Conservation (phyloP, 2,329 filamentous ascomycete genomes). For the Pestalotiopsis sp. region DNA sequence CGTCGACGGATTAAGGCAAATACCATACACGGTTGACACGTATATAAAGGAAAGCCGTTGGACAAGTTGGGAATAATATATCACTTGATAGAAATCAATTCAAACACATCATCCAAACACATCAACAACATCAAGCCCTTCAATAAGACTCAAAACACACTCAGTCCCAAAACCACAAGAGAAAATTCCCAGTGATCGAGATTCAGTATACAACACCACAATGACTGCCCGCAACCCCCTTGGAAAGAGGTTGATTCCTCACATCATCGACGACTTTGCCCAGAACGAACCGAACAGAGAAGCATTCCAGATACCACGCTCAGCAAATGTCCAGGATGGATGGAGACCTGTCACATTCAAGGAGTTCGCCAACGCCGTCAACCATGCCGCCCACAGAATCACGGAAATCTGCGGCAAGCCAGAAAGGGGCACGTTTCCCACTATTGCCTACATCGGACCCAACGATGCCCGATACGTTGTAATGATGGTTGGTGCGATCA, state of each 20-base stretch:
- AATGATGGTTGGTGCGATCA: constrained; percentile 26
- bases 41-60: neutral
- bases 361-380: constrained; percentile 41
- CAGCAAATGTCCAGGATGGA: constrained; percentile 39
- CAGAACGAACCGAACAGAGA: constrained; percentile 34
- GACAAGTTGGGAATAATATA: neutral
- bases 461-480: constrained; percentile 31
- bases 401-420: constrained; percentile 29
- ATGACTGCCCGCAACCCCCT: neutral
- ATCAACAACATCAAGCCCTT: neutral
- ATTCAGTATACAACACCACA: neutral
- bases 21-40: neutral
- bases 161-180: neutral
- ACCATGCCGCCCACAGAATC: constrained; percentile 40
- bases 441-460: constrained; percentile 48
- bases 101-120: neutral
- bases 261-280: constrained; percentile 42
- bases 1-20: neutral
- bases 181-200: neutral
- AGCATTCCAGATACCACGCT: constrained; percentile 36
- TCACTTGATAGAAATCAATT: neutral
- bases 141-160: neutral
- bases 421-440: constrained; percentile 31
- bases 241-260: constrained; percentile 34
- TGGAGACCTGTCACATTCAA: constrained; percentile 41